Percentiles rank a stretch among this genome's conserved stretches.
These are phyloP conservation scores for Chloromonas sp. DNA, from an alignment of 163 green algal genomes.

Conservation along the genomic window DNA sequence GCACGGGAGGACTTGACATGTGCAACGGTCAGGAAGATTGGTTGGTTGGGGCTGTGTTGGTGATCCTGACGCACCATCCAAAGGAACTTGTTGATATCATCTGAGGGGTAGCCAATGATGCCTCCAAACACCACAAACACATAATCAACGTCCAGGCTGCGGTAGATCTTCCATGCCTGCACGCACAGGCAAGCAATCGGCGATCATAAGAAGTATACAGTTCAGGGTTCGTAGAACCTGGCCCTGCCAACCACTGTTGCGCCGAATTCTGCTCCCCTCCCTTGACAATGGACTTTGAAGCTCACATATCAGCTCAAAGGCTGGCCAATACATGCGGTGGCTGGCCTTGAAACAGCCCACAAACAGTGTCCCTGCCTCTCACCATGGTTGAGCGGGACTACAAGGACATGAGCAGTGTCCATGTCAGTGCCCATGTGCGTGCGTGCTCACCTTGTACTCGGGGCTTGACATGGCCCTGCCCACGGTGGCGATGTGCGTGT, in stretches of 20 bases:
- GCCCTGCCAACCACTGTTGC: neutral
- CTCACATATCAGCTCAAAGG: too few relatives aligned
- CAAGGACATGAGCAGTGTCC: too few relatives aligned
- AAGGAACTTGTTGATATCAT: conserved; percentile 99
- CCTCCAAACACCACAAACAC: conserved; percentile 94
- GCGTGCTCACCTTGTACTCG: too few relatives aligned
- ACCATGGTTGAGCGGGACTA: too few relatives aligned
- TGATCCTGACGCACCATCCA: conserved; percentile 76
- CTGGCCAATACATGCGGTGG: too few relatives aligned
- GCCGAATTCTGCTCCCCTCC: too few relatives aligned
- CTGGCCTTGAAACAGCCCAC: too few relatives aligned
- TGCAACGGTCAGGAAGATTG: neutral
- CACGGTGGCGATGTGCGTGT: too few relatives aligned
- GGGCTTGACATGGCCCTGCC: too few relatives aligned
- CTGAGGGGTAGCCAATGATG: conserved; percentile 80
- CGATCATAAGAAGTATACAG: neutral
- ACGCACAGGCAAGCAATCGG: neutral
- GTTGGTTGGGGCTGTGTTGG: neutral
- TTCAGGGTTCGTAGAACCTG: neutral
- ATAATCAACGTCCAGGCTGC: conserved; percentile 89
- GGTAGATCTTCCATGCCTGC: conserved; percentile 35
- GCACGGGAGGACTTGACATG: neutral
- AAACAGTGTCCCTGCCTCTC: too few relatives aligned
- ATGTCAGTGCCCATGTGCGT: too few relatives aligned
- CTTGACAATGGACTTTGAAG: too few relatives aligned